phyloP scores from a whole-genome alignment of 257 asterid genomes.

The Penstemon barbatus region DNA sequence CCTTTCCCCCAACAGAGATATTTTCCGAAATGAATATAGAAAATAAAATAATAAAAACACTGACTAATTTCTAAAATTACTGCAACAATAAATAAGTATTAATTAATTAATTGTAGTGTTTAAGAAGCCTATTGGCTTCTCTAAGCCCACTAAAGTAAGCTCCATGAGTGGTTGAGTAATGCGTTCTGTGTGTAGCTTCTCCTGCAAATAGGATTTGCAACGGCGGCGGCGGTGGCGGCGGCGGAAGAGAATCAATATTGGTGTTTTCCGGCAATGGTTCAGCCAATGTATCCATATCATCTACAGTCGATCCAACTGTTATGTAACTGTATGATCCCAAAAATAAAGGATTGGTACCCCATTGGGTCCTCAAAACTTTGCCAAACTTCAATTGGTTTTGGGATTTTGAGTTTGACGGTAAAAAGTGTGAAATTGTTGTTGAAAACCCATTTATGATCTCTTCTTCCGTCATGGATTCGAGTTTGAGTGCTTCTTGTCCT shows the following conservation, averaged over 20 bases:
- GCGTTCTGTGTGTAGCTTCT: constrained; percentile 81
- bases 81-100: constrained; percentile 32
- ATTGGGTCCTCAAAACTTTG: constrained; percentile 59
- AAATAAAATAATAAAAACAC: constrained; percentile 10
- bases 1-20: constrained; percentile 8
- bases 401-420: constrained; percentile 21
- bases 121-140: constrained; percentile 89
- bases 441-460: constrained; percentile 66
- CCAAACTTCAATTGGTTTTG: constrained; percentile 27
- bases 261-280: constrained; percentile 63
- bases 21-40: neutral
- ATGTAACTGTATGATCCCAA: constrained; percentile 81
- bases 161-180: constrained; percentile 92
- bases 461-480: constrained; percentile 57
- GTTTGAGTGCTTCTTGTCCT: constrained; percentile 74
- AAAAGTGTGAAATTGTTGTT: constrained; percentile 50
- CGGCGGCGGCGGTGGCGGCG: constrained; percentile 35
- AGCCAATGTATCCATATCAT: constrained; percentile 75
- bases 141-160: constrained; percentile 88
- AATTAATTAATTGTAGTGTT: constrained; percentile 48
- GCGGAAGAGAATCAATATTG: constrained; percentile 1
- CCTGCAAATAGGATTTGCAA: constrained; percentile 85
- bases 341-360: constrained; percentile 91
- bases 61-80: constrained; percentile 27
- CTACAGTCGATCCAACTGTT: constrained; percentile 77